Conservation (phyloP, 257 asterid species). For the Fraxinus excelsior region DNA sequence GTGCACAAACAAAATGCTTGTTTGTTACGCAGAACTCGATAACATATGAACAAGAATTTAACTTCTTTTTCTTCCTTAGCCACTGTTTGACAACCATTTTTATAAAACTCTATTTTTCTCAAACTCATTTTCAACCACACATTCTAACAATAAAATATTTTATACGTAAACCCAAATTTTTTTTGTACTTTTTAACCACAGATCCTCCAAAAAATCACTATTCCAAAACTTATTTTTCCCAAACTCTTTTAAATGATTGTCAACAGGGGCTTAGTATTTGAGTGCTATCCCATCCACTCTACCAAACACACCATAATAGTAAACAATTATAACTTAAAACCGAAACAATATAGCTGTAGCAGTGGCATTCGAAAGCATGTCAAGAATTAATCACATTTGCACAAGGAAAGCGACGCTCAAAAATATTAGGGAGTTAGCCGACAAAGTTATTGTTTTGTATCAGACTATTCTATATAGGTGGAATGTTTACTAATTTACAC, state of each 20-base stretch:
- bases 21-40: neutral
- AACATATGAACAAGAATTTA: neutral
- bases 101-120: no score
- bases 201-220: no score
- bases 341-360: neutral
- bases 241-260: no score
- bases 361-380: neutral
- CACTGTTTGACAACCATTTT: no score
- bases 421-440: neutral
- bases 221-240: no score
- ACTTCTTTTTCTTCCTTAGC: neutral
- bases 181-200: no score
- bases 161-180: no score
- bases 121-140: no score
- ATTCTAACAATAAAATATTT: no score
- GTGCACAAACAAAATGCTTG: neutral
- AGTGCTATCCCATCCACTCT: neutral
- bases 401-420: neutral
- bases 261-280: no score
- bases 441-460: neutral
- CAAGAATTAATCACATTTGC: neutral
- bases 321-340: no score
- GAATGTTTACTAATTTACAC: neutral
- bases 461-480: neutral
- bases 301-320: neutral